Base-by-base conservation (phyloP, 2,329 filamentous ascomycete genomes). In the Clonostachys chloroleuca region DNA sequence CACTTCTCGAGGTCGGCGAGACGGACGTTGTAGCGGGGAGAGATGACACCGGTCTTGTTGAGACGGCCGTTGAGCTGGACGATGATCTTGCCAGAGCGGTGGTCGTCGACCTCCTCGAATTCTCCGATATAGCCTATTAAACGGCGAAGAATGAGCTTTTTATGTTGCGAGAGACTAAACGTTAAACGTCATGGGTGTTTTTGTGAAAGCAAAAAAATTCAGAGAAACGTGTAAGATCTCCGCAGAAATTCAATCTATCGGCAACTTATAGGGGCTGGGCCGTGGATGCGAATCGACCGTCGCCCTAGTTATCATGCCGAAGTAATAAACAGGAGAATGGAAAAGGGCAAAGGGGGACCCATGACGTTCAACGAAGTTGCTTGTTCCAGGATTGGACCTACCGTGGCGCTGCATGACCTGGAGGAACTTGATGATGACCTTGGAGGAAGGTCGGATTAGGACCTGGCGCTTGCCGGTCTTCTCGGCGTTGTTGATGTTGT, bases 231-330 rank as follows among this genome's bases (percentile, higher is more conserved):
- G 91, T 96, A 95, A 96, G 91, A 92, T 87, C 86, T 83, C 86
- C 86, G 71, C 72, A 66, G 24, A 30, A 30, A 61, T 68, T 88
- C 77, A 72, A 94, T 99, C 75, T 99, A 88, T 95, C 94, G 92
- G 90, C 84, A 84, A 95, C 84, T 97, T 97, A 99, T 97, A 99
- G 90, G 92, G 90, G 92, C 90, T 84, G 86, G 81, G 85, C 87
- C 89, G 91, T 96, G 74, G 80, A 73, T 78, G 70, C 59, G 59
- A 57, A 71, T 81, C 83, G 86, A 92, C 86, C 84, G 83, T 90
- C 86, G 87, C 89, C 70, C 92, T 96, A 99, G 94, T 97, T 97
- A 97, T 97, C 90, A 96, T 87, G 87, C 92, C 92, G 94, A 94
- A 85, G 65, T 61, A 58, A 58, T 44, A 43, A 34, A 16, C 39